These are phyloP conservation scores for Amanita exitialis DNA, from an alignment of 768 basidiomycete species.

Conservation along the genomic window DNA sequence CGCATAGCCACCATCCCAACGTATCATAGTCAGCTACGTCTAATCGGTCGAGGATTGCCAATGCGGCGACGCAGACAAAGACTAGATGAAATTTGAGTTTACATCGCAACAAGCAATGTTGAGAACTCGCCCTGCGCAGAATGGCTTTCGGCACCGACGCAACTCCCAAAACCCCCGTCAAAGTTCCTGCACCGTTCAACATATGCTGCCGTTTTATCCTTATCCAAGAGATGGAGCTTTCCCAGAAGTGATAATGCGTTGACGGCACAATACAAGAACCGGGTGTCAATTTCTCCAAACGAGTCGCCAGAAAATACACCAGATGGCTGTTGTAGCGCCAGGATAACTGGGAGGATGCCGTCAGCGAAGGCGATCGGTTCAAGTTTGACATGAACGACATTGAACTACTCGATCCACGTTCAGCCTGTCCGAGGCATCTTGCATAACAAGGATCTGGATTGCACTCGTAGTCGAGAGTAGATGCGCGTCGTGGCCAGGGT, in stretches of 20 bases:
- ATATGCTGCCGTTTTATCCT: conserved; percentile 59
- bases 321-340: conserved; percentile 75
- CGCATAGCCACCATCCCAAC: conserved; percentile 88
- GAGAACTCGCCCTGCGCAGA: conserved; percentile 64
- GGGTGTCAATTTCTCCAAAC: conserved; percentile 89
- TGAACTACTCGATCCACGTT: conserved; percentile 60
- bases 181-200: conserved; percentile 79
- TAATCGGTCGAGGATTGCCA: conserved; percentile 79
- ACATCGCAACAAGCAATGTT: not conserved
- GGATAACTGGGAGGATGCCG: conserved; percentile 46
- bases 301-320: conserved; percentile 86
- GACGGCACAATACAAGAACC: conserved; percentile 86
- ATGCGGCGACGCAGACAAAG: conserved; percentile 79
- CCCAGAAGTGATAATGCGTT: conserved; percentile 76
- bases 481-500: conserved; percentile 91
- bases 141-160: conserved; percentile 86
- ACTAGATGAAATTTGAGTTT: conserved; percentile 34
- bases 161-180: conserved; percentile 88
- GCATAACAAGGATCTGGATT: conserved; percentile 84
- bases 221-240: conserved; percentile 56
- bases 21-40: conserved; percentile 74
- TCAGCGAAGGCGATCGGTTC: not conserved
- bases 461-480: conserved; percentile 81
- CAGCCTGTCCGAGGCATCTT: conserved; percentile 67
- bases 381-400: conserved; percentile 33